Evolutionary conservation across 2,329 filamentous ascomycete species (phyloP).

Genomic region (Penicillium brasilianum): DNA sequence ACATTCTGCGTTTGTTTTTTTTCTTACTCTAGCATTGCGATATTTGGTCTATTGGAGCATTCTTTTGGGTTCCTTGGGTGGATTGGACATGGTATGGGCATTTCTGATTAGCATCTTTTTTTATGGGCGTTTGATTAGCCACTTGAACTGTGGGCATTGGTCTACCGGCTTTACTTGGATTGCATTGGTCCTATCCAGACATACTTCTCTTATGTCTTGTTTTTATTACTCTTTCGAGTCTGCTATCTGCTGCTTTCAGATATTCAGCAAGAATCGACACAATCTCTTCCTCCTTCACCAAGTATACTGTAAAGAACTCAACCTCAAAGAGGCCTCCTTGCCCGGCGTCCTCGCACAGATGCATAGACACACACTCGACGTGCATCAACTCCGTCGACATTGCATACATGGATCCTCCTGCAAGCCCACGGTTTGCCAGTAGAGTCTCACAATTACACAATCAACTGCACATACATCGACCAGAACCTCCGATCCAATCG

Average conservation of each 20-base stretch:
- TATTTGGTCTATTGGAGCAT: neutral
- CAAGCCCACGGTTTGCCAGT: neutral
- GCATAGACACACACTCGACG: neutral
- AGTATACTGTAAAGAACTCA: neutral
- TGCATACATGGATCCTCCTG: neutral
- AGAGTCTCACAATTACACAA: neutral
- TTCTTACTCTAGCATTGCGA: neutral
- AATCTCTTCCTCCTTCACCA: too few species aligned
- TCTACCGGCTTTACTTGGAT: neutral
- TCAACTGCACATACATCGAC: neutral
- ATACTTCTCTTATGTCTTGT: neutral
- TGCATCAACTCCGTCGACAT: neutral
- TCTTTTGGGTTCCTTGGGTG: neutral
- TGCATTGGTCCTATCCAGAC: neutral
- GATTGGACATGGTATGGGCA: neutral
- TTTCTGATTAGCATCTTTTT: neutral
- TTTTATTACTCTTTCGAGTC: neutral
- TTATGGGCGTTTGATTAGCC: neutral
- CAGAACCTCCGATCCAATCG: conserved; percentile 8
- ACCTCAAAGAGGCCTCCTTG: neutral
- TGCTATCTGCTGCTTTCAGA: neutral
- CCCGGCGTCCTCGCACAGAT: neutral
- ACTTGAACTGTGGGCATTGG: neutral
- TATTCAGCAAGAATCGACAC: neutral
- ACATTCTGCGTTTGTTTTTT: neutral